Base-by-base conservation (phyloP, 2,329 filamentous ascomycete genomes). In the Penicillium sp. region DNA sequence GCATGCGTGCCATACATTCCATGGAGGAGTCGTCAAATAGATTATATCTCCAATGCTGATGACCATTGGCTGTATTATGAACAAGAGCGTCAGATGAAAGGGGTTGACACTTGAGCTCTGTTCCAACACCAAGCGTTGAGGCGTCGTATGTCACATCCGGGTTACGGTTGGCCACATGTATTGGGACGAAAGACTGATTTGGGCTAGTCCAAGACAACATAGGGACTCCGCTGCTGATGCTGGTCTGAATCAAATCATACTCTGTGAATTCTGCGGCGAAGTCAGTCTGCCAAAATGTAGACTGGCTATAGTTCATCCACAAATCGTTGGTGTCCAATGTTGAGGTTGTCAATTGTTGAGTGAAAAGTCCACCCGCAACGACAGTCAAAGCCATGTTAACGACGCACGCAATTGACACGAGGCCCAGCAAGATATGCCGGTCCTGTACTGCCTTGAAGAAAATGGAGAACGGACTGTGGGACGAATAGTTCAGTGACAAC, bases 221-320 rank as follows among this genome's bases (percentile, higher is more conserved):
- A 5, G 69, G 66, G 2, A 70, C 60, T 0, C 69, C 69, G 28
- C 69, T 72, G 16, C 65, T 70, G 36, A 72, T 70, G 38, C 70
- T 72, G 8, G 67, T 70, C 43, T 72, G 69, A 11, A 72, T 72
- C 33, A 72, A 50, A 36, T 72, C 69, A 53, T 72, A 71, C 43
- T 71, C 69, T 2, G 69, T 71, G 26, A 72, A 72, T 33, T 72
- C 66, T 2, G 64, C 67, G 0, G 70, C 66, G 53, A 71, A 72
- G 31, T 71, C 68, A 4, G 61, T 68, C n/a, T 57, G 61, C 51
- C 55, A 61, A 10, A 72, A 70, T 1, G 56, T 50, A 4, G 66
- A 66, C 17, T 67, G 58, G 37, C 70, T 72, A 33, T 69, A 72
- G 43, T 72, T 72, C 31, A 65, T 56, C 5, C 56, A 57, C 11